These are phyloP conservation scores for Escovopsis sp. DNA, from an alignment of 2,329 filamentous ascomycete species.

Conservation along the genomic window DNA sequence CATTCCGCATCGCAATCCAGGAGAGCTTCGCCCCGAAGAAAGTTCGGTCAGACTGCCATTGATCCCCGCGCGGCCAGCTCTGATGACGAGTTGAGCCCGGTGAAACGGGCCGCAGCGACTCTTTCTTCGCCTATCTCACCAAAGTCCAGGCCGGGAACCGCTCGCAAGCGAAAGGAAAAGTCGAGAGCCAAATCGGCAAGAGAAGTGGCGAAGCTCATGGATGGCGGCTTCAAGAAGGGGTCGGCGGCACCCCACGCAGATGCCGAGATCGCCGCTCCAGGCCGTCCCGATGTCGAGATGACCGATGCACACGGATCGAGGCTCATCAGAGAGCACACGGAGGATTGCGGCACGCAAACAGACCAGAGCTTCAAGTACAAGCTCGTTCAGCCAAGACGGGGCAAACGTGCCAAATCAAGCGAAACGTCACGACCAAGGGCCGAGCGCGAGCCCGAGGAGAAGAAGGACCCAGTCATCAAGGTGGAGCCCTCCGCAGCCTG, in stretches of 20 bases:
- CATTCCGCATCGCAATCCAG: constrained; percentile 4
- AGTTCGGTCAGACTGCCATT: background rate
- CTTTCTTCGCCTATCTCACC: constrained; percentile 15
- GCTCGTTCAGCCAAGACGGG: background rate
- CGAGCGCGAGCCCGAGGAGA: background rate
- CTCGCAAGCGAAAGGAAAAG: background rate
- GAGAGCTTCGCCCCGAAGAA: constrained; percentile 5
- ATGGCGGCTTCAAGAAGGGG: too few relatives aligned
- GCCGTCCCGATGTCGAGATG: background rate
- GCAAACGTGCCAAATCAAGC: too few relatives aligned
- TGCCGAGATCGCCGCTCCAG: too few relatives aligned
- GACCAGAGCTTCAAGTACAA: constrained; percentile 20
- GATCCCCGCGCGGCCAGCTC: background rate
- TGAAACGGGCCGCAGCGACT: constrained; percentile 9
- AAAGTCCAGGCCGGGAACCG: background rate
- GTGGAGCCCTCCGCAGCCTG: too few relatives aligned
- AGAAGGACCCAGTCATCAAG: too few relatives aligned
- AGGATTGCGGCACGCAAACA: constrained; percentile 13
- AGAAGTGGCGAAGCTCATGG: background rate
- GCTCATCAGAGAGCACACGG: background rate
- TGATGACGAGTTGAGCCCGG: constrained; percentile 6
- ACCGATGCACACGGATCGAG: background rate
- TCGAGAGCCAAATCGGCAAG: too few relatives aligned
- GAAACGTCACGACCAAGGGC: too few relatives aligned
- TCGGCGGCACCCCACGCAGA: too few relatives aligned